Evolutionary conservation across 306 rosid genomes (phyloP).

Genomic region (Trifolium subterraneum): DNA sequence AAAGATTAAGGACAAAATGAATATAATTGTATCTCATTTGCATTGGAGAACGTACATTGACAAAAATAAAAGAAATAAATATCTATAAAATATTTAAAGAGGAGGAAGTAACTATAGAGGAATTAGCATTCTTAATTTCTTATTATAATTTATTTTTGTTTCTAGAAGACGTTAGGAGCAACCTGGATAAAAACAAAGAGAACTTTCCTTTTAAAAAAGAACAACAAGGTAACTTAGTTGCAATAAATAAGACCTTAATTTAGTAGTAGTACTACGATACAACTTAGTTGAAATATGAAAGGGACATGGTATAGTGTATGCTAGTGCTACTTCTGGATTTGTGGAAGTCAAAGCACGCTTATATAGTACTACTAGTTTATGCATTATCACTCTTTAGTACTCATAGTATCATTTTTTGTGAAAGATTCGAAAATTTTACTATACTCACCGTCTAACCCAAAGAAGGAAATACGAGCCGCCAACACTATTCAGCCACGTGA

Average conservation of each 20-base stretch:
- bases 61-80: too few species aligned
- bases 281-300: neutral
- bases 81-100: too few species aligned
- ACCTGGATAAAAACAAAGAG: neutral
- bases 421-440: neutral
- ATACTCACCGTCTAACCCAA: neutral
- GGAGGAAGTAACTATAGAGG: neutral
- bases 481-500: neutral
- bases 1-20: too few species aligned
- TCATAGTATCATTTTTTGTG: neutral
- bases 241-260: neutral
- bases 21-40: too few species aligned
- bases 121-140: neutral
- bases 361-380: too few species aligned
- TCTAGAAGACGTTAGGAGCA: constrained; percentile 3
- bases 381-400: too few species aligned
- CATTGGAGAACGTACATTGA: too few species aligned
- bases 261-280: too few species aligned
- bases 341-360: constrained; percentile 19
- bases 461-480: neutral
- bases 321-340: constrained; percentile 1
- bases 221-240: neutral
- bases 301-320: neutral
- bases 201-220: neutral
- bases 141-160: neutral